Percentiles rank a stretch among this genome's conserved stretches.
Conservation (phyloP, 2,329 filamentous ascomycete genomes). For the Fusarium longipes region DNA sequence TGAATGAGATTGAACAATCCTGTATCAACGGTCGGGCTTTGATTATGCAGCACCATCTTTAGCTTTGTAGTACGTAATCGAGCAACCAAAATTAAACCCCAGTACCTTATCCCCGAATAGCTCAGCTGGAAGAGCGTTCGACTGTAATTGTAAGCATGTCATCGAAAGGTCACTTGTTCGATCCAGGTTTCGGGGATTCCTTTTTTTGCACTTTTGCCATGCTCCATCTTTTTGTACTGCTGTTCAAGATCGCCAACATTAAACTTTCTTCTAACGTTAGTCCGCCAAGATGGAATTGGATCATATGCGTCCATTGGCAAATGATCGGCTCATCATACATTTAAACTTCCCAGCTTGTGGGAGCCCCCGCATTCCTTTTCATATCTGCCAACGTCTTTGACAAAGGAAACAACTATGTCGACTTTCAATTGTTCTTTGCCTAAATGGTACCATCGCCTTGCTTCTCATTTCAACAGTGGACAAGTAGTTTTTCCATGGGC, state of each 20-base stretch:
- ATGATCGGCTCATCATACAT: neutral
- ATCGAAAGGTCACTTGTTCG: slow-evolving; percentile 42
- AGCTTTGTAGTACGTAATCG: accelerated
- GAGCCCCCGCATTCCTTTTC: neutral
- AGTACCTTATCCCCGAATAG: slow-evolving; percentile 36
- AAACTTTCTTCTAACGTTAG: neutral
- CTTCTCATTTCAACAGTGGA: neutral
- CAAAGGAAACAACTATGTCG: neutral
- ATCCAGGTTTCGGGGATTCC: slow-evolving; percentile 38
- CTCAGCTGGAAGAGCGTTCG: slow-evolving; percentile 42
- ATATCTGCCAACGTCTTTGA: neutral
- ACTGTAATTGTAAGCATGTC: slow-evolving; percentile 31
- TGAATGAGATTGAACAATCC: too few species aligned
- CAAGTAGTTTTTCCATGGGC: neutral
- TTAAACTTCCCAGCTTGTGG: neutral
- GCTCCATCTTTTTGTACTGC: neutral
- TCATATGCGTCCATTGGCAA: neutral
- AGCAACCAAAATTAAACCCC: neutral
- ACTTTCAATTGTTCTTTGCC: neutral
- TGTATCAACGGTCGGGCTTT: neutral
- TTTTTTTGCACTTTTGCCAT: slow-evolving; percentile 2
- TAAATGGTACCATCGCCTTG: neutral
- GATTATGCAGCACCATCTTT: neutral
- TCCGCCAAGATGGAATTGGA: too few species aligned
- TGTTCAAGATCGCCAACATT: too few species aligned